A percentile compares a stretch with the other conserved stretches of the same genome.
Evolutionary conservation across 371 early-diverging fungal genomes (phyloP).

Genomic region (Dichotomocladium elegans): DNA sequence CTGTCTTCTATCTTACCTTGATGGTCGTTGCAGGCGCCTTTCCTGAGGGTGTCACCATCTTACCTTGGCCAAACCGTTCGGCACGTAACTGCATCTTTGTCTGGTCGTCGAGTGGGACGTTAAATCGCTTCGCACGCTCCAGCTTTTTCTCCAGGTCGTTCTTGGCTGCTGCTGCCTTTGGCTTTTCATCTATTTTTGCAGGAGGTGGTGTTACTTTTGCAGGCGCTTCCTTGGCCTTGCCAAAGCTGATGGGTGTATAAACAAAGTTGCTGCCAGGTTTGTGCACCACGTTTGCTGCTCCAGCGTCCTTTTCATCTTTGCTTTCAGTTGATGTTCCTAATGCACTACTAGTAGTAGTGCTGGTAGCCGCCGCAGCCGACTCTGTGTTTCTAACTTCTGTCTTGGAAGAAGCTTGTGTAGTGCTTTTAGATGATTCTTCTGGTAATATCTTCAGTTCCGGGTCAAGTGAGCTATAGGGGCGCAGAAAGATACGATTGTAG

Average conservation of each 20-base stretch:
- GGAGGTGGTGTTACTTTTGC: neutral
- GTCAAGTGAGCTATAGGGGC: slow-evolving; percentile 1
- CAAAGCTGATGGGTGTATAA: slow-evolving; percentile 43
- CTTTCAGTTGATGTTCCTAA: neutral
- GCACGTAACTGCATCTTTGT: slow-evolving; percentile 43
- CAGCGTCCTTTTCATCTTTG: slow-evolving; percentile 3
- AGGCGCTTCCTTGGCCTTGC: slow-evolving; percentile 7
- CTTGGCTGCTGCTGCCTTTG: neutral
- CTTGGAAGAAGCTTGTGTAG: slow-evolving; percentile 3
- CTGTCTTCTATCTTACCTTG: neutral
- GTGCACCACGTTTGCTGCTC: neutral
- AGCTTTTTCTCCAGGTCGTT: slow-evolving; percentile 34
- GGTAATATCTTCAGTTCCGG: slow-evolving; percentile 18
- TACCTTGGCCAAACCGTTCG: slow-evolving; percentile 29
- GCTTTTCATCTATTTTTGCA: neutral
- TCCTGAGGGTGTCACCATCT: neutral
- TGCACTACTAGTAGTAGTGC: neutral
- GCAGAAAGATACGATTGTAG: too few relatives aligned
- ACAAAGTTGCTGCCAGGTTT: slow-evolving; percentile 28
- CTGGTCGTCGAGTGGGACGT: slow-evolving; percentile 37
- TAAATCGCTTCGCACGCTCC: slow-evolving; percentile 59
- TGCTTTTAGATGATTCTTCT: too few relatives aligned
- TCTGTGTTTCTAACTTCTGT: slow-evolving; percentile 5
- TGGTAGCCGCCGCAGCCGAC: slow-evolving; percentile 3
- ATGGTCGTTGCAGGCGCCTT: too few relatives aligned